Evolutionary conservation across 352 stramenopile genomes (phyloP).

Genomic region (Phytophthora palmivora): DNA sequence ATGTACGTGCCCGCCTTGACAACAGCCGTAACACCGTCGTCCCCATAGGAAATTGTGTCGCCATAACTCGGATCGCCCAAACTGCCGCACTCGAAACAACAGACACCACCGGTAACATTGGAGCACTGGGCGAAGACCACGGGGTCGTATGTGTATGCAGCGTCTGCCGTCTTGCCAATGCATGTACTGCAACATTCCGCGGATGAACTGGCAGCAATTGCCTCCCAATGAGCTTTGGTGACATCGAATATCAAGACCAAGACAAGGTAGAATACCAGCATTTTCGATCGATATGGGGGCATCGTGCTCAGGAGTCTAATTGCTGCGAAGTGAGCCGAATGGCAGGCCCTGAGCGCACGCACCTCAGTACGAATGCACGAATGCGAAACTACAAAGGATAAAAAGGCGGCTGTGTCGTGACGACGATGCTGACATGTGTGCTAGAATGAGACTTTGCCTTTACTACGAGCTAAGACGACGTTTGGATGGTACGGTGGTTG

Average conservation of each 20-base stretch:
- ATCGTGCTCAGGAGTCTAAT: too few relatives aligned
- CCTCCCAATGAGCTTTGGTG: slow-evolving; percentile 27
- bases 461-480: too few relatives aligned
- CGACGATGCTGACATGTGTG: not conserved
- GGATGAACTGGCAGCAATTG: slow-evolving; percentile 23
- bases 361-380: not conserved
- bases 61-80: slow-evolving; percentile 46
- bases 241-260: slow-evolving; percentile 20
- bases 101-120: slow-evolving; percentile 55
- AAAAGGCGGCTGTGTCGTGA: slow-evolving; percentile 2
- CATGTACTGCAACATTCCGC: slow-evolving; percentile 68
- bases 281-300: too few relatives aligned
- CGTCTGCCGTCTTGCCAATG: slow-evolving; percentile 69
- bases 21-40: slow-evolving; percentile 60
- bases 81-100: slow-evolving; percentile 74
- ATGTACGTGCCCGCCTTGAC: slow-evolving; percentile 62
- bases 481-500: too few relatives aligned
- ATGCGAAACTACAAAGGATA: slow-evolving; percentile 5
- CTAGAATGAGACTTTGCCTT: too few relatives aligned
- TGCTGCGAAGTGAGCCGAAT: not conserved
- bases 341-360: too few relatives aligned
- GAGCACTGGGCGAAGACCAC: slow-evolving; percentile 63
- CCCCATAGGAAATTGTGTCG: slow-evolving; percentile 41
- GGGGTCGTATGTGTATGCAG: slow-evolving; percentile 73
- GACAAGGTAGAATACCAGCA: not conserved